phyloP scores from a whole-genome alignment of 2,329 filamentous ascomycete species.

The Fusarium beomiforme region DNA sequence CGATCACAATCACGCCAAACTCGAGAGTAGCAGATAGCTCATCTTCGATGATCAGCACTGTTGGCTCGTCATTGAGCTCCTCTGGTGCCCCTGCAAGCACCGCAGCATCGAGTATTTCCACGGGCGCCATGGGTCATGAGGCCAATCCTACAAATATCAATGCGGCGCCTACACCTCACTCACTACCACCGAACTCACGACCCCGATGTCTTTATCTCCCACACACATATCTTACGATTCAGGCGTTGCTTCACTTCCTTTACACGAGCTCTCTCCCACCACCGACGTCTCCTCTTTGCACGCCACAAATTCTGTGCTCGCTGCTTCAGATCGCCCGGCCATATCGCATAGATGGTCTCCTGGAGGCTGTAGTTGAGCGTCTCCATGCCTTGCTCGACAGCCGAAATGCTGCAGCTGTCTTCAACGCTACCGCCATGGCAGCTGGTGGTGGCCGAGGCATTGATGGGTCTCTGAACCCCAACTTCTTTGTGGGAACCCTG shows the following conservation, averaged over 20 bases:
- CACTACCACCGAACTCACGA: conserved; percentile 70
- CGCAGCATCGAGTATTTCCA: conserved; percentile 56
- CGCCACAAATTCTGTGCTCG: conserved; percentile 94
- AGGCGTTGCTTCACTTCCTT: conserved; percentile 89
- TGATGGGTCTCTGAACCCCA: conserved; percentile 71
- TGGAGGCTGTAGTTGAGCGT: conserved; percentile 92
- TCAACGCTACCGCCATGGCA: conserved; percentile 98
- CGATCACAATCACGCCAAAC: conserved; percentile 82
- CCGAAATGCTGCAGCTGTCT: conserved; percentile 93
- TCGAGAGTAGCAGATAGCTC: conserved; percentile 62
- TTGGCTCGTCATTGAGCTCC: conserved; percentile 53
- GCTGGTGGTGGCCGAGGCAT: conserved; percentile 91
- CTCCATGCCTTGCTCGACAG: conserved; percentile 91
- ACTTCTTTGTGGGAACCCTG: conserved; percentile 65
- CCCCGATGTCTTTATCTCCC: conserved; percentile 92
- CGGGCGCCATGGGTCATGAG: conserved; percentile 49
- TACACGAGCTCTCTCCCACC: conserved; percentile 91
- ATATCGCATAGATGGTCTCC: conserved; percentile 90
- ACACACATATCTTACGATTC: conserved; percentile 88
- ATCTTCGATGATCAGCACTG: conserved; percentile 58
- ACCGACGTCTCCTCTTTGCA: conserved; percentile 80
- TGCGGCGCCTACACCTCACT: conserved; percentile 65
- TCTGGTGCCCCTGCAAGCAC: conserved; percentile 54
- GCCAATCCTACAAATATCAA: conserved; percentile 57
- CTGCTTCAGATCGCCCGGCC: conserved; percentile 92